Evolutionary conservation across 2,329 filamentous ascomycete genomes (phyloP).

Genomic region (Epicoccum sorghinum): DNA sequence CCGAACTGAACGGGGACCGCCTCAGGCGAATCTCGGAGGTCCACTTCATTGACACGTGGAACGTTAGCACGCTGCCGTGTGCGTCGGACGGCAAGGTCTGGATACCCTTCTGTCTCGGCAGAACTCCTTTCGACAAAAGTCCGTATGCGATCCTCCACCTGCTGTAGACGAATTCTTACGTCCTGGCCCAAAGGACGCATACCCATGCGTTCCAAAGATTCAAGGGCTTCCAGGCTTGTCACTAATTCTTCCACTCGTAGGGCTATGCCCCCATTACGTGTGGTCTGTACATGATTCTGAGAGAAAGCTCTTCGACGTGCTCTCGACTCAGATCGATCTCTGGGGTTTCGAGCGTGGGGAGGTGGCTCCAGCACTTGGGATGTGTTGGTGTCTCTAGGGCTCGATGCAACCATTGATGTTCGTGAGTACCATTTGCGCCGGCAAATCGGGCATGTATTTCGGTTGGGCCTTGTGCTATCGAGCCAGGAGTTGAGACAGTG

Average conservation of each 20-base stretch:
- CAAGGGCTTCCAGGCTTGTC: background rate
- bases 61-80: no score
- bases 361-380: background rate
- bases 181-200: background rate
- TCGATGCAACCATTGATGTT: background rate
- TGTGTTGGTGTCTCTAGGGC: conserved; percentile 6
- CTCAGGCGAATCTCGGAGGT: no score
- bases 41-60: no score
- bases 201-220: background rate
- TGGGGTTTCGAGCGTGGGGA: background rate
- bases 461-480: conserved; percentile 6
- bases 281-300: background rate
- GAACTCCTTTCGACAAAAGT: background rate
- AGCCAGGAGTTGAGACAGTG: conserved; percentile 13
- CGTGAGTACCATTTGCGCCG: conserved; percentile 15
- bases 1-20: no score
- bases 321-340: background rate
- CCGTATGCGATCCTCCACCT: conserved; percentile 2
- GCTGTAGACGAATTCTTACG: background rate
- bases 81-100: no score
- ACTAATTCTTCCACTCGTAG: background rate
- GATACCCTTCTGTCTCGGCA: background rate
- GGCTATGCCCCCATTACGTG: background rate
- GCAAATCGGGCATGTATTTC: conserved; percentile 19
- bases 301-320: background rate